Base-by-base conservation (phyloP, 2,329 filamentous ascomycete genomes). In the Ophiocordyceps robertsii region DNA sequence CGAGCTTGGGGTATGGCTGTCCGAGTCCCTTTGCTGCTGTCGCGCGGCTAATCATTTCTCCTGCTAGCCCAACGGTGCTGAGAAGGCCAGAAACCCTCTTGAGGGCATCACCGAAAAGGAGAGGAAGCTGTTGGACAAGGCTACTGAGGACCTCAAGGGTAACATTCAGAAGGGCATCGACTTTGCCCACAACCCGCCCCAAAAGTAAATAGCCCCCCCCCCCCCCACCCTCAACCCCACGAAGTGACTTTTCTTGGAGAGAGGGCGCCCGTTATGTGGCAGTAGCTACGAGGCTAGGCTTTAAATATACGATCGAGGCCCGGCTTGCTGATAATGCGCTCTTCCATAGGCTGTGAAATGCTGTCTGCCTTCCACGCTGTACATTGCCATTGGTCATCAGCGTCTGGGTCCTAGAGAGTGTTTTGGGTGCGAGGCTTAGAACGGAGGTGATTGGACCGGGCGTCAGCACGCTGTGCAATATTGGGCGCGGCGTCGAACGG, bases 121-220 rank as follows among this genome's bases (percentile, higher is more conserved):
- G 78, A 84, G 94, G 81, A 78, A 75, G 57, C 79, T 96, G 51
- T 75, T 96, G 56, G 72, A 83, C 56, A 81, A 77, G 58, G 78
- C 75, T 62, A 74, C 84, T 61, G 71, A 77, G 54, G 90, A 83
- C 52, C 78, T 96, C 49, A 84, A 88, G 73, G 82, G 78, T 69
- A 96, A 96, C 72, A 95, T 98, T 63, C 69, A 77, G 59, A 95
- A 96, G 80, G 92, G 92, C 61, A 72, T 95, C 60, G 78, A 81
- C 61, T 98, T 96, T 63, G 82, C 82, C 66, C 75, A 84, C 72
- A 89, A 82, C 75, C 79, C 85, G 63, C 83, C 87, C 61, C 79
- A 87, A 78, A 89, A 89, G 84, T 89, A 79, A 85, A 64, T 57
- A 57, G 48, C 45, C 54, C 55, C 53, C 44, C 52, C 44, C 48